These are phyloP conservation scores for Saccharomycopsis selenospora DNA, from an alignment of 805 yeast species.

Conservation along the genomic window DNA sequence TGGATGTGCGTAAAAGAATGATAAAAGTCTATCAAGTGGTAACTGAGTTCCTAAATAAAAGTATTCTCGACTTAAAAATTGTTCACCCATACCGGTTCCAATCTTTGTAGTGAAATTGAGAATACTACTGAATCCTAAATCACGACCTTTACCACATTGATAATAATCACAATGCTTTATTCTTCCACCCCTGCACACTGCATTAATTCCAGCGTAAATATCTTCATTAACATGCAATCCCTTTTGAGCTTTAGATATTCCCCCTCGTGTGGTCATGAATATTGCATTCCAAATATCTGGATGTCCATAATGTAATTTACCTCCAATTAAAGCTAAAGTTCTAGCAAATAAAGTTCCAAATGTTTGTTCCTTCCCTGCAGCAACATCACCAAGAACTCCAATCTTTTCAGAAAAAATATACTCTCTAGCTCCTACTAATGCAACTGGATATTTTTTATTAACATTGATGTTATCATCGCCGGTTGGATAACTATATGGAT, in stretches of 20 bases:
- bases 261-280: constrained; percentile 81
- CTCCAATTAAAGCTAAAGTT: constrained; percentile 78
- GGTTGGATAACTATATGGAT: constrained; percentile 53
- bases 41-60: constrained; percentile 74
- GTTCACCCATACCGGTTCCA: constrained; percentile 94
- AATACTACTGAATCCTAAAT: constrained; percentile 80
- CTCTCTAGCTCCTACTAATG: constrained; percentile 83
- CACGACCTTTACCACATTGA: constrained; percentile 90
- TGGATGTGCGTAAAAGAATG: constrained; percentile 80
- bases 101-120: constrained; percentile 79
- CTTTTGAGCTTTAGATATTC: constrained; percentile 80
- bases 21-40: constrained; percentile 72
- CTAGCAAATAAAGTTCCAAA: constrained; percentile 81
- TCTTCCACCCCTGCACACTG: constrained; percentile 76
- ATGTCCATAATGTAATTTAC: constrained; percentile 82
- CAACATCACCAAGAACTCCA: constrained; percentile 82
- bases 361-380: constrained; percentile 87
- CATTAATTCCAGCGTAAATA: constrained; percentile 85
- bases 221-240: constrained; percentile 83
- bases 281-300: constrained; percentile 75
- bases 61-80: constrained; percentile 77
- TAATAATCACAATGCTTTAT: constrained; percentile 81
- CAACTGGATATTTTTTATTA: constrained; percentile 51
- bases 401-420: constrained; percentile 81
- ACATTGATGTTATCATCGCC: no score